phyloP scores from a whole-genome alignment of 352 stramenopile species.

The Globisporangium iwayamae region DNA sequence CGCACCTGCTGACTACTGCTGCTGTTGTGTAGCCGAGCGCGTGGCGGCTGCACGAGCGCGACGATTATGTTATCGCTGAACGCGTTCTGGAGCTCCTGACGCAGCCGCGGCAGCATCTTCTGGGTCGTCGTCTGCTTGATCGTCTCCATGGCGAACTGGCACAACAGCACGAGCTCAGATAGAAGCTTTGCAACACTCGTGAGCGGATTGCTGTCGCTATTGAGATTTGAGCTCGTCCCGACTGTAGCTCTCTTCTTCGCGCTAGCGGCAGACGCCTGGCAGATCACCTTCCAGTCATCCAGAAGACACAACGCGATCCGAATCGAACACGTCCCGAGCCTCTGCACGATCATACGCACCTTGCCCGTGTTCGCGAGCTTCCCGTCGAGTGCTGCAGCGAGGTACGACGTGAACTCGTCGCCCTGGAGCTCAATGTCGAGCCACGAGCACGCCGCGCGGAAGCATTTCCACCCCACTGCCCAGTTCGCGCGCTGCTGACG shows the following conservation, averaged over 20 bases:
- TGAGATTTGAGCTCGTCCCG: not conserved
- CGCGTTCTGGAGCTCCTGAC: constrained; percentile 41
- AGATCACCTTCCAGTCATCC: constrained; percentile 39
- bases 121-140: constrained; percentile 17
- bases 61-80: constrained; percentile 41
- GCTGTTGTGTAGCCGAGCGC: not conserved
- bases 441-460: constrained; percentile 53
- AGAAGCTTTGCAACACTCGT: constrained; percentile 19
- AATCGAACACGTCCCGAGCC: constrained; percentile 27
- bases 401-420: constrained; percentile 28
- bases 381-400: constrained; percentile 64
- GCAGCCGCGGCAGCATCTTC: constrained; percentile 40
- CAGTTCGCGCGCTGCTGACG: constrained; percentile 30
- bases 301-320: constrained; percentile 28
- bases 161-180: constrained; percentile 45
- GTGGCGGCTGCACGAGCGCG: constrained; percentile 29
- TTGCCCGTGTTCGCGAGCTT: constrained; percentile 31
- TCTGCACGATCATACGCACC: constrained; percentile 31
- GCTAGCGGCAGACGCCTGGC: not conserved
- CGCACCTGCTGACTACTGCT: constrained; percentile 6
- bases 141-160: constrained; percentile 34
- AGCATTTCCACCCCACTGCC: constrained; percentile 65
- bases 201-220: not conserved
- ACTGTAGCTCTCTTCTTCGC: not conserved
- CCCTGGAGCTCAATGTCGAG: constrained; percentile 38